Percentiles rank a stretch among this genome's conserved stretches.
These are phyloP conservation scores for Fusarium citri DNA, from an alignment of 2,329 filamentous ascomycete species.

Conservation along the genomic window DNA sequence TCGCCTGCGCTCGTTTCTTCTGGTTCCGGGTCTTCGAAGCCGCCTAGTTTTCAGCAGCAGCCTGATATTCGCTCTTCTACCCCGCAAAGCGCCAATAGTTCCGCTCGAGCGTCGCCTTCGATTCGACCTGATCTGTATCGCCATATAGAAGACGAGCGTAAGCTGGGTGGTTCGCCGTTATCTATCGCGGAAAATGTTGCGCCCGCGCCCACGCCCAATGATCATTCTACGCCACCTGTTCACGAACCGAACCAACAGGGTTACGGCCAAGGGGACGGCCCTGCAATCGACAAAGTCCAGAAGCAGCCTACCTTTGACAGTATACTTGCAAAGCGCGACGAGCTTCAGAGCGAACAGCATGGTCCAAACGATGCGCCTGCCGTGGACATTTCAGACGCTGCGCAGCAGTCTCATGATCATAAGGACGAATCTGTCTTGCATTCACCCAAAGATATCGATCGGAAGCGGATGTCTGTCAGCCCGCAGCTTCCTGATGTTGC, in stretches of 20 bases:
- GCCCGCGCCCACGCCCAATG: slow-evolving; percentile 50
- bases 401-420: slow-evolving; percentile 2
- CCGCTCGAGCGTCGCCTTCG: slow-evolving; percentile 68
- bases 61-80: slow-evolving; percentile 42
- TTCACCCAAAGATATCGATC: slow-evolving; percentile 30
- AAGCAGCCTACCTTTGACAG: slow-evolving; percentile 41
- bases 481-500: slow-evolving; percentile 68
- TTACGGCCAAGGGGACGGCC: slow-evolving; percentile 2
- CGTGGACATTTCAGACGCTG: neutral
- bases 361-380: slow-evolving; percentile 3
- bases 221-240: slow-evolving; percentile 46
- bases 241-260: slow-evolving; percentile 20
- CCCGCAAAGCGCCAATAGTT: slow-evolving; percentile 39
- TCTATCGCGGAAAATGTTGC: slow-evolving; percentile 67
- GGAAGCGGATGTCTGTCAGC: slow-evolving; percentile 60
- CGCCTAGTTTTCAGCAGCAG: slow-evolving; percentile 34
- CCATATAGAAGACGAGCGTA: slow-evolving; percentile 71
- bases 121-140: slow-evolving; percentile 83
- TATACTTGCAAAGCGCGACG: slow-evolving; percentile 38
- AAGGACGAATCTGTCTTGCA: slow-evolving; percentile 23
- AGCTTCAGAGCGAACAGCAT: slow-evolving; percentile 1
- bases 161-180: slow-evolving; percentile 67
- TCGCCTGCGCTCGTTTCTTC: slow-evolving; percentile 38
- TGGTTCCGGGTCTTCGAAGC: slow-evolving; percentile 27
- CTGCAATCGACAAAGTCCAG: slow-evolving; percentile 14